phyloP scores from a whole-genome alignment of 225 moss, liverwort and hornwort species.

The Neckera pumila region DNA sequence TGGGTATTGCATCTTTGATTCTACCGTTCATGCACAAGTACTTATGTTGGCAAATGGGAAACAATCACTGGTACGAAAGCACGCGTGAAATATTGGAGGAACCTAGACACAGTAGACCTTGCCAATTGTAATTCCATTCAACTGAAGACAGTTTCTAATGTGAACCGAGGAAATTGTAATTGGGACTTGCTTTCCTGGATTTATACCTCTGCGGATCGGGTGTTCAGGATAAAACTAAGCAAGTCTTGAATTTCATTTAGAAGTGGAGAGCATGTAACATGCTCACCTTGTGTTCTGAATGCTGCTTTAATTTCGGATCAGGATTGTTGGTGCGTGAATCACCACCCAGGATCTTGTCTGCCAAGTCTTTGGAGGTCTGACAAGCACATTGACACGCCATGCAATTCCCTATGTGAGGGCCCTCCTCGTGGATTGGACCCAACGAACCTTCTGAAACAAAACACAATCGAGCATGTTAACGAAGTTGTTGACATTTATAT shows the following conservation, averaged over 20 bases:
- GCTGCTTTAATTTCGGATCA: slow-evolving; percentile 1
- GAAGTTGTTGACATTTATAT: not conserved
- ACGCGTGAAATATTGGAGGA: not conserved
- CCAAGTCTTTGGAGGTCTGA: slow-evolving; percentile 32
- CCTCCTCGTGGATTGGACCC: slow-evolving; percentile 47
- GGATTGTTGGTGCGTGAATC: not conserved
- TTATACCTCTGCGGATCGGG: no score
- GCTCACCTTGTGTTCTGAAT: slow-evolving; percentile 15
- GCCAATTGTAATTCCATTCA: not conserved
- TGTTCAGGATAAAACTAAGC: not conserved
- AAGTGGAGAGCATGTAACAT: not conserved
- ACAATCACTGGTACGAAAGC: not conserved
- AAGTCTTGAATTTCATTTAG: not conserved
- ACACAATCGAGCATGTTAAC: not conserved
- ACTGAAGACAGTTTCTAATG: not conserved
- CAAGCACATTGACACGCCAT: slow-evolving; percentile 80
- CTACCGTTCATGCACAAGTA: not conserved
- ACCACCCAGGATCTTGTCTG: slow-evolving; percentile 18
- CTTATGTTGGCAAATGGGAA: not conserved
- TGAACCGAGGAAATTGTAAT: not conserved
- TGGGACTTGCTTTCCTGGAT: not conserved
- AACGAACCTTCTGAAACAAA: slow-evolving; percentile 9
- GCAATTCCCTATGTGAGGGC: slow-evolving; percentile 50
- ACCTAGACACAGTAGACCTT: not conserved
- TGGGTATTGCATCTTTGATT: not conserved